phyloP scores from a whole-genome alignment of 208 protist genomes.

The Crithidia mellificae region DNA sequence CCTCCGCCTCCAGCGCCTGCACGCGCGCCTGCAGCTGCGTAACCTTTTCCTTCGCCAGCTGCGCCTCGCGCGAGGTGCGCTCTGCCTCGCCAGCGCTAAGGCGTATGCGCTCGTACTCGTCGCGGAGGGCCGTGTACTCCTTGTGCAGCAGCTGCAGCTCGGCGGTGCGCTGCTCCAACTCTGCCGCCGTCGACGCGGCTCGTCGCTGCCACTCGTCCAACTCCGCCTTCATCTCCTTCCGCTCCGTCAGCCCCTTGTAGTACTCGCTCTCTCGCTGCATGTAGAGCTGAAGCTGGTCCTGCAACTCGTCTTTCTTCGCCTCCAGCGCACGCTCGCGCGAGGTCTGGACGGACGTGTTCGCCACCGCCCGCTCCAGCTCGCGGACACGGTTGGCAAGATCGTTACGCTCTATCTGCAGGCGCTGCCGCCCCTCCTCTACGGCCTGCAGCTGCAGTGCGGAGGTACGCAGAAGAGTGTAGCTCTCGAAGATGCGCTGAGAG shows the following conservation, averaged over 20 bases:
- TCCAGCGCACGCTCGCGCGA: conserved; percentile 53
- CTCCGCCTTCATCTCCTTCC: conserved; percentile 29
- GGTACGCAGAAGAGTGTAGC: conserved; percentile 42
- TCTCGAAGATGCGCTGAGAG: conserved; percentile 44
- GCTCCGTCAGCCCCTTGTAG: conserved; percentile 50
- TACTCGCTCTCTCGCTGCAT: conserved; percentile 56
- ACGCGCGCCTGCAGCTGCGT: conserved; percentile 48
- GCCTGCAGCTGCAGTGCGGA: conserved; percentile 43
- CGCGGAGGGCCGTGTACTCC: conserved; percentile 61
- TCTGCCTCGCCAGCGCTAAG: conserved; percentile 47
- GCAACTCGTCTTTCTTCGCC: conserved; percentile 43
- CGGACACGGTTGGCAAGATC: conserved; percentile 45
- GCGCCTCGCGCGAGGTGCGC: conserved; percentile 34
- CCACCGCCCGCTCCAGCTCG: conserved; percentile 49
- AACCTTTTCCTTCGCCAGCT: conserved; percentile 41
- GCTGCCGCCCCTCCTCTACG: conserved; percentile 39
- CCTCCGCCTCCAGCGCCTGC: conserved; percentile 38
- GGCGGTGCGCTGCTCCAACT: conserved; percentile 45
- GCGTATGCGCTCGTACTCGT: conserved; percentile 57
- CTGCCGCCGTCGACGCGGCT: conserved; percentile 19
- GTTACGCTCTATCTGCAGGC: conserved; percentile 38
- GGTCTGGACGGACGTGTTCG: conserved; percentile 41
- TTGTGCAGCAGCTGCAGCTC: conserved; percentile 60
- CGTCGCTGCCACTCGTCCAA: conserved; percentile 23
- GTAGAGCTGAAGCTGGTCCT: conserved; percentile 48